Evolutionary conservation across 805 yeast genomes (phyloP).

Genomic region (Metschnikowia gelsemii): DNA sequence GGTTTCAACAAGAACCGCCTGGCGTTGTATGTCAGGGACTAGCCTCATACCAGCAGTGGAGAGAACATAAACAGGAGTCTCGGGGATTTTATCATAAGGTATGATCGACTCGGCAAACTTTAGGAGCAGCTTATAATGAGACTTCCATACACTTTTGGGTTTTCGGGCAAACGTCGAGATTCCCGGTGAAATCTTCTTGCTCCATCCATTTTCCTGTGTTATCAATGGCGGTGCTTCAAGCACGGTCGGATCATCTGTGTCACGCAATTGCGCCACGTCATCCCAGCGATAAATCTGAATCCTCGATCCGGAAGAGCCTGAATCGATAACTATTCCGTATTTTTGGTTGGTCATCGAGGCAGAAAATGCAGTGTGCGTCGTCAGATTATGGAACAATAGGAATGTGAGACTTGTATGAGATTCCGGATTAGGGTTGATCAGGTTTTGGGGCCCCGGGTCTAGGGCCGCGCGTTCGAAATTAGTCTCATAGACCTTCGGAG

Average conservation of each 20-base stretch:
- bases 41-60: conserved; percentile 98
- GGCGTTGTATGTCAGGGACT: conserved; percentile 53
- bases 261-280: conserved; percentile 33
- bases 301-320: conserved; percentile 95
- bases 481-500: no score
- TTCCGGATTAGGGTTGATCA: neutral
- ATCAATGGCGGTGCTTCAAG: conserved; percentile 67
- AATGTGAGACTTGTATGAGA: neutral
- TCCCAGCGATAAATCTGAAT: conserved; percentile 82
- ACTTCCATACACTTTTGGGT: conserved; percentile 59
- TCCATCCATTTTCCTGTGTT: conserved; percentile 65
- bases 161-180: conserved; percentile 59
- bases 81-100: conserved; percentile 56
- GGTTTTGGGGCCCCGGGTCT: no score
- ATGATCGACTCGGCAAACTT: conserved; percentile 68
- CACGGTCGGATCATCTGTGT: conserved; percentile 29
- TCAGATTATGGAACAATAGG: neutral
- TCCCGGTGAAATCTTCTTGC: conserved; percentile 76
- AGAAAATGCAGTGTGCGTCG: no score
- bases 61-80: conserved; percentile 85
- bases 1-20: conserved; percentile 53
- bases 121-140: conserved; percentile 66
- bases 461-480: no score
- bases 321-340: conserved; percentile 89
- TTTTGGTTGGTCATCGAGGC: conserved; percentile 21